Percentiles rank a stretch among this genome's conserved stretches.
Evolutionary conservation across 2,329 filamentous ascomycete genomes (phyloP).

Genomic region (Neopestalotiopsis rosae): DNA sequence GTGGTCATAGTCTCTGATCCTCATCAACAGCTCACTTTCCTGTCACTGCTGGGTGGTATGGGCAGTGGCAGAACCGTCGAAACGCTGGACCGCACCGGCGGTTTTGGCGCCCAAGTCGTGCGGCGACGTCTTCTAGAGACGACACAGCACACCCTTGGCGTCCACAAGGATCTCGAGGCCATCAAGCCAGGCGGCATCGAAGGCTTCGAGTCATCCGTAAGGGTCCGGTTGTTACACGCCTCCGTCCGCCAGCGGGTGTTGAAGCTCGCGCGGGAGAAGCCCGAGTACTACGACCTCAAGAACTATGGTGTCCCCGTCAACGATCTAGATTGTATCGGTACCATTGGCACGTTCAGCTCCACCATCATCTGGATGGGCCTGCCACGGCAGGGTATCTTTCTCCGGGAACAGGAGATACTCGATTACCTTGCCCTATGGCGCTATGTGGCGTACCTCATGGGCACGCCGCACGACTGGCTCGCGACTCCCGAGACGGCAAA

Average conservation of each 20-base stretch:
- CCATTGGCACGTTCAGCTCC: constrained; percentile 73
- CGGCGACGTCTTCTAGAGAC: constrained; percentile 70
- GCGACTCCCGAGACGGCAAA: constrained; percentile 60
- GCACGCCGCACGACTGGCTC: constrained; percentile 68
- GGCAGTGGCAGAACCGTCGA: constrained; percentile 76
- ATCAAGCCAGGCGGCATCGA: constrained; percentile 69
- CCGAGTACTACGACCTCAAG: constrained; percentile 66
- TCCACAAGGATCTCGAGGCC: constrained; percentile 66
- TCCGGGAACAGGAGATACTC: constrained; percentile 63
- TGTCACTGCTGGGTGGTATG: constrained; percentile 70
- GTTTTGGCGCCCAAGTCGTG: constrained; percentile 72
- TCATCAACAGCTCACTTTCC: constrained; percentile 56
- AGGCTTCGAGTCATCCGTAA: constrained; percentile 68
- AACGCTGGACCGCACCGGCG: constrained; percentile 75
- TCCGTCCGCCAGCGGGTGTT: constrained; percentile 70
- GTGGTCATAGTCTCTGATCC: neutral
- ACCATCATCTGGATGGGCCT: constrained; percentile 69
- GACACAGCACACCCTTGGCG: constrained; percentile 76
- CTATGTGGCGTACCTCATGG: constrained; percentile 74
- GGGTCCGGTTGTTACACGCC: constrained; percentile 73
- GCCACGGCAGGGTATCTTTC: constrained; percentile 74
- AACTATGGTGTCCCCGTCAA: constrained; percentile 72
- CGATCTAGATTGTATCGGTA: constrained; percentile 76
- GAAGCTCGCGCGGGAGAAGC: constrained; percentile 57
- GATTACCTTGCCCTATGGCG: constrained; percentile 81